Evolutionary conservation across 2,329 filamentous ascomycete genomes (phyloP).

Genomic region (Penicillium sp.): DNA sequence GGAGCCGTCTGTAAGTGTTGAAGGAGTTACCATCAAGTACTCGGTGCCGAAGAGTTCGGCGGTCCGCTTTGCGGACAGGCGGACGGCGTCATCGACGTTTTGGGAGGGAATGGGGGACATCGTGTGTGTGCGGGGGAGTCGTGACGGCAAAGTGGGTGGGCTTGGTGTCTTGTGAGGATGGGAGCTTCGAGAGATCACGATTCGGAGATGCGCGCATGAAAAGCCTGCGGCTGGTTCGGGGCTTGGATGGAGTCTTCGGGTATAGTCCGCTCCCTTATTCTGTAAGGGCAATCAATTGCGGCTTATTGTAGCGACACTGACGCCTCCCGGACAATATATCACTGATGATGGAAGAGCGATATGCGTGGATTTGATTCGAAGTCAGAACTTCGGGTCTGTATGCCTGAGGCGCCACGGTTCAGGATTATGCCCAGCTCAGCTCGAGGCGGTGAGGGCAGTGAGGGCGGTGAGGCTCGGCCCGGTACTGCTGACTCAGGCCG

Average conservation of each 20-base stretch:
- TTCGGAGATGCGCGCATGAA: conserved; percentile 17
- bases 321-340: neutral
- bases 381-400: neutral
- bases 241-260: neutral
- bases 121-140: conserved; percentile 3
- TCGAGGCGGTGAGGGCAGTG: neutral
- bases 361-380: conserved; percentile 14
- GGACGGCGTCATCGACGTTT: conserved; percentile 38
- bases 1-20: conserved; percentile 42
- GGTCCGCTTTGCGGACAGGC: conserved; percentile 45
- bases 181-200: conserved; percentile 7
- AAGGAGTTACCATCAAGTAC: conserved; percentile 44
- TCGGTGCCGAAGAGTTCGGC: conserved; percentile 48
- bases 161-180: neutral
- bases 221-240: conserved; percentile 14
- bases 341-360: conserved; percentile 1
- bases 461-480: neutral
- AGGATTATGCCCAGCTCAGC: neutral
- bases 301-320: neutral
- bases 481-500: conserved; percentile 13
- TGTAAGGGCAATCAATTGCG: neutral
- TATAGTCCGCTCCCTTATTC: neutral
- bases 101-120: conserved; percentile 35
- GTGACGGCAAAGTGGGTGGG: neutral
- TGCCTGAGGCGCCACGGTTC: conserved; percentile 22